These are phyloP conservation scores for Botrytis medusae DNA, from an alignment of 2,329 filamentous ascomycete species.

Conservation along the genomic window DNA sequence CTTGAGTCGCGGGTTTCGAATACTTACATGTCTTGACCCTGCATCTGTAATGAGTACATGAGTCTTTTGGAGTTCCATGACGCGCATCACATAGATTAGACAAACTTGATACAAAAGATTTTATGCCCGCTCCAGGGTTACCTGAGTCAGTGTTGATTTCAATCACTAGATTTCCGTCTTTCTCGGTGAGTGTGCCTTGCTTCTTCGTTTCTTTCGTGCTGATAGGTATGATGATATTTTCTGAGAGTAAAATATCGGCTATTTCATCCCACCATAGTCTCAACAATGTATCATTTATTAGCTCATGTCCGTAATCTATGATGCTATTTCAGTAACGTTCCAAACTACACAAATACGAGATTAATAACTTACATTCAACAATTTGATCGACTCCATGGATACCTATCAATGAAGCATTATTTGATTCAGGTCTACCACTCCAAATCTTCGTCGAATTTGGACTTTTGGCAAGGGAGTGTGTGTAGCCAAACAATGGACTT, in stretches of 20 bases:
- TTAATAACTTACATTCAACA: not conserved
- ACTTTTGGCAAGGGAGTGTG: not conserved
- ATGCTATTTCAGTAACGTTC: not conserved
- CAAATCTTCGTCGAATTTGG: not conserved
- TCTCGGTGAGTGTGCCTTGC: not conserved
- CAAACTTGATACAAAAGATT: not conserved
- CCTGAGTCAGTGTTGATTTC: not conserved
- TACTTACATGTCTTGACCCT: not conserved
- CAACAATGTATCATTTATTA: not conserved
- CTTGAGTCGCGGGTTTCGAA: not conserved
- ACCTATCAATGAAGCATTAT: not conserved
- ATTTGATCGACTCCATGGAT: not conserved
- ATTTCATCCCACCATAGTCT: slow-evolving; percentile 2
- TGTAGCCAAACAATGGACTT: not conserved
- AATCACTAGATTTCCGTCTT: not conserved
- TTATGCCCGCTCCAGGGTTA: not conserved
- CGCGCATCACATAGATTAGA: not conserved
- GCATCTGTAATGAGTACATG: not conserved
- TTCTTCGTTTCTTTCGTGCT: not conserved
- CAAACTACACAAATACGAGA: not conserved
- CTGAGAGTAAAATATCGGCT: not conserved
- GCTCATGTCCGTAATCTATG: not conserved
- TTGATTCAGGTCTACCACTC: not conserved
- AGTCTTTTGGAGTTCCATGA: not conserved
- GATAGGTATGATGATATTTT: not conserved